Evolutionary conservation across 345 rosid genomes (phyloP).

Genomic region (Corymbia maculata): DNA sequence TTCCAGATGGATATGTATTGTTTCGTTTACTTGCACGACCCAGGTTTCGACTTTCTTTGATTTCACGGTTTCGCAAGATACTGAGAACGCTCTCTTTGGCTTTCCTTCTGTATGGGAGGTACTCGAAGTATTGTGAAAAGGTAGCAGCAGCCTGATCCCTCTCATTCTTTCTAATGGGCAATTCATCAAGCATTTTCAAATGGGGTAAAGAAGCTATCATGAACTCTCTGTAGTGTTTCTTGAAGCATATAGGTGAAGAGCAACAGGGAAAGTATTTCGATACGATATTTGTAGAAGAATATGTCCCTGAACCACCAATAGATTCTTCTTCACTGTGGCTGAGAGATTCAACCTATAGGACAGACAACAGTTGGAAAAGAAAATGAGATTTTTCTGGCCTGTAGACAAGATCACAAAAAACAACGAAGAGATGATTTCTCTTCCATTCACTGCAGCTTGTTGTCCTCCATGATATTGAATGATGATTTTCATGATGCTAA

Average conservation of each 20-base stretch:
- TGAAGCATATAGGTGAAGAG: slow-evolving; percentile 84
- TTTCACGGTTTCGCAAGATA: slow-evolving; percentile 70
- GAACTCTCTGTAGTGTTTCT: slow-evolving; percentile 81
- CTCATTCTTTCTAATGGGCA: slow-evolving; percentile 58
- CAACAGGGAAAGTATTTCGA: slow-evolving; percentile 44
- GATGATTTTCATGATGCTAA: background rate
- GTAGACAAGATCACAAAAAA: background rate
- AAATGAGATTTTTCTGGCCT: background rate
- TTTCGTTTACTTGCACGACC: slow-evolving; percentile 8
- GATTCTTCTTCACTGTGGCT: slow-evolving; percentile 34
- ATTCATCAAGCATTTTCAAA: slow-evolving; percentile 63
- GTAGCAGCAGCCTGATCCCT: slow-evolving; percentile 51
- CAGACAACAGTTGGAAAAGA: background rate
- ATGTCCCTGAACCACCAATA: slow-evolving; percentile 9
- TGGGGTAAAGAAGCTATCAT: slow-evolving; percentile 75
- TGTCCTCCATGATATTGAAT: background rate
- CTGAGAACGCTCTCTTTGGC: slow-evolving; percentile 59
- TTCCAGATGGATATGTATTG: slow-evolving; percentile 20
- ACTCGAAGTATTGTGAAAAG: slow-evolving; percentile 59
- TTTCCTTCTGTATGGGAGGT: slow-evolving; percentile 63
- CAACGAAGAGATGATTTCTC: background rate
- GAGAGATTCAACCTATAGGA: slow-evolving; percentile 29
- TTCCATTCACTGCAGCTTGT: background rate
- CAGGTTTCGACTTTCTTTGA: slow-evolving; percentile 28
- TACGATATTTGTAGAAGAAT: slow-evolving; percentile 26